Conservation (phyloP, 1,284 basidiomycete species). For the Fistulinella staudtii region DNA sequence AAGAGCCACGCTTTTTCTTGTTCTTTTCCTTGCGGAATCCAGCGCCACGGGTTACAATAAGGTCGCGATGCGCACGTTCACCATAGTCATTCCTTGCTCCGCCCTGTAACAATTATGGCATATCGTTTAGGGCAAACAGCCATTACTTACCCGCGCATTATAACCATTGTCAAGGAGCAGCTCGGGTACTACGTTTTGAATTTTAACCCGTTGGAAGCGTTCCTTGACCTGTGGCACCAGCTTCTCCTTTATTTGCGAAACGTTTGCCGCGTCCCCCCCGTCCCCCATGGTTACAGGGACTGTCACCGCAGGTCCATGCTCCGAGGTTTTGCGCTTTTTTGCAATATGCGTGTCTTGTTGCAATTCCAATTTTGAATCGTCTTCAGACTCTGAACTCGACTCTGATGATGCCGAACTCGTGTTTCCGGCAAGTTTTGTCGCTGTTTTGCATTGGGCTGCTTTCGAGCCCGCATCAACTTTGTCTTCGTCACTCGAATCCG, state of each 20-base stretch:
- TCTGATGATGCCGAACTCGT: conserved; percentile 16
- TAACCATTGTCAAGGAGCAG: conserved; percentile 81
- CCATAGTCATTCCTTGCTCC: conserved; percentile 81
- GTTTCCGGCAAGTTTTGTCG: conserved; percentile 5
- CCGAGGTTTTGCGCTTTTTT: conserved; percentile 59
- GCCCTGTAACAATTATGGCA: conserved; percentile 2
- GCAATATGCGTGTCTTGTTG: conserved; percentile 31
- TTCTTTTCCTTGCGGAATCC: conserved; percentile 99
- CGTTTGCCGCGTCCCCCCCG: no score
- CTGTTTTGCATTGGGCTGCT: neutral
- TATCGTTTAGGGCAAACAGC: conserved; percentile 1
- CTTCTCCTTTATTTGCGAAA: conserved; percentile 30
- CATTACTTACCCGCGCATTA: conserved; percentile 64
- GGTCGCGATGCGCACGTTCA: conserved; percentile 76
- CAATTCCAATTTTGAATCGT: conserved; percentile 6
- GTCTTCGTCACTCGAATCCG: conserved; percentile 9
- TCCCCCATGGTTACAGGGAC: conserved; percentile 36
- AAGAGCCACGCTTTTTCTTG: conserved; percentile 97
- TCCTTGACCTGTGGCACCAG: conserved; percentile 42
- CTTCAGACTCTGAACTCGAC: conserved; percentile 26
- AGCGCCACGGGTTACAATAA: conserved; percentile 90
- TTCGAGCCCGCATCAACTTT: no score
- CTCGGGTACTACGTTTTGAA: conserved; percentile 58
- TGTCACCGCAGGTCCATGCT: conserved; percentile 46
- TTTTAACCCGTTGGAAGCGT: conserved; percentile 84